Base-by-base conservation (phyloP, 2,329 filamentous ascomycete species). In the Alternaria sp. region DNA sequence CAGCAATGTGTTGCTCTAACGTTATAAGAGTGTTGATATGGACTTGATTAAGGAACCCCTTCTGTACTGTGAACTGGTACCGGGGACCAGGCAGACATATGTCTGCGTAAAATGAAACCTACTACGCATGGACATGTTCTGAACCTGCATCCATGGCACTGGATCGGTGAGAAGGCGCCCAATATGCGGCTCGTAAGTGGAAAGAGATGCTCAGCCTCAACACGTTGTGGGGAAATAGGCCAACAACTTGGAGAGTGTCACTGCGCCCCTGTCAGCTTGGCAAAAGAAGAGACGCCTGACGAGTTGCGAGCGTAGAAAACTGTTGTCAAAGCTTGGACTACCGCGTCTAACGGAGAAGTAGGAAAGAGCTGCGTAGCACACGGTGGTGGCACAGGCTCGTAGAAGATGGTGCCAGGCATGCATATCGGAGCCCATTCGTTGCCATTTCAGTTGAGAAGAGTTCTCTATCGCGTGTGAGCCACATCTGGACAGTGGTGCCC, bases 191-290 rank as follows among this genome's bases (percentile, higher is more conserved):
- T 55, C 62, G 63, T 64, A 61, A 64, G 61, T 65, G 44, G 41
- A 46, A 62, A 32, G 57, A 55, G 51, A 57, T 51, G 65, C 74
- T 75, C 73, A 76, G 74, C 70, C 71, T 71, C 70, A 69, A 52
- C 59, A 51, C 62, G 46, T 62, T 61, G 64, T 64, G 70, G 67
- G 68, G 65, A 65, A 71, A 67, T 63, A 55, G 55, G 47, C 56
- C 54, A 44, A 38, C 57, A 47, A 58, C 41, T 65, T 11, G 55
- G 44, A 46, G 49, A 61, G 53, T 56, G 65, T 64, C 57, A 64
- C 64, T 60, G 49, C 30, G 63, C 60, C 61, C 61, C 65, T 61
- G 46, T 51, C 41, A 39, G 52, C 51, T 57, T 49, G 38, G 57
- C 41, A 20, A 46, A 56, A 55, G 41, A 54, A 49, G 54, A 61